Conservation (phyloP, 257 asterid species). For the Scutellaria galericulata region DNA sequence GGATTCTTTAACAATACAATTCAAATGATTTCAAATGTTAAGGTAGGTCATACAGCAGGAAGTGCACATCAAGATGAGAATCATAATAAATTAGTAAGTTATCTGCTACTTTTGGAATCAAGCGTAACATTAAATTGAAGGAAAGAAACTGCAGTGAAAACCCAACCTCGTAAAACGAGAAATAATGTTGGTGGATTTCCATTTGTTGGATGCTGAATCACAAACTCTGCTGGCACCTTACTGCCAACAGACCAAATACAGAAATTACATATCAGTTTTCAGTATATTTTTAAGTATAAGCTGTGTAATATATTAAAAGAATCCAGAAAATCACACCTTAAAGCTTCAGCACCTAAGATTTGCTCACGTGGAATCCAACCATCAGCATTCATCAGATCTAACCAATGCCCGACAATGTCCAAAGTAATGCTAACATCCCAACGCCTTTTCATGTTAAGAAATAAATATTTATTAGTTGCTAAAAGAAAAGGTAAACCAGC, state of each 20-base stretch:
- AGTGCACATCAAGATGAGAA: constrained; percentile 24
- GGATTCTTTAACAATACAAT: constrained; percentile 5
- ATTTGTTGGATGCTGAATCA: constrained; percentile 87
- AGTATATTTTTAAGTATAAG: constrained; percentile 22
- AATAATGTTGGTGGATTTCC: constrained; percentile 97
- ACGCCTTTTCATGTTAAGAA: constrained; percentile 65
- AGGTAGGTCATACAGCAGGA: constrained; percentile 26
- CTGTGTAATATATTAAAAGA: constrained; percentile 24
- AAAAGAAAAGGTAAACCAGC: constrained; percentile 7
- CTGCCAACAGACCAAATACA: constrained; percentile 56
- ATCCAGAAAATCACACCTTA: constrained; percentile 56
- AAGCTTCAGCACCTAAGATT: constrained; percentile 96
- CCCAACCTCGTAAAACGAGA: constrained; percentile 74
- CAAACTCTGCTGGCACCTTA: constrained; percentile 95
- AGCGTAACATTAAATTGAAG: constrained; percentile 1
- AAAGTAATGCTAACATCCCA: constrained; percentile 89
- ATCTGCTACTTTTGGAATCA: constrained; percentile 23
- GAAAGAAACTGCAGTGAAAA: constrained; percentile 25
- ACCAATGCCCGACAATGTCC: constrained; percentile 97
- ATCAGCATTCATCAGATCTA: constrained; percentile 93
- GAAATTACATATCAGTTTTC: constrained; percentile 24
- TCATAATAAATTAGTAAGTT: constrained; percentile 6
- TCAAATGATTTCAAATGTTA: neutral
- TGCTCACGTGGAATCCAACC: constrained; percentile 99
- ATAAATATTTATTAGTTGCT: constrained; percentile 17